Percentiles rank a stretch among this genome's conserved stretches.
These are phyloP conservation scores for Salix viminalis DNA, from an alignment of 345 rosid species.

Conservation along the genomic window DNA sequence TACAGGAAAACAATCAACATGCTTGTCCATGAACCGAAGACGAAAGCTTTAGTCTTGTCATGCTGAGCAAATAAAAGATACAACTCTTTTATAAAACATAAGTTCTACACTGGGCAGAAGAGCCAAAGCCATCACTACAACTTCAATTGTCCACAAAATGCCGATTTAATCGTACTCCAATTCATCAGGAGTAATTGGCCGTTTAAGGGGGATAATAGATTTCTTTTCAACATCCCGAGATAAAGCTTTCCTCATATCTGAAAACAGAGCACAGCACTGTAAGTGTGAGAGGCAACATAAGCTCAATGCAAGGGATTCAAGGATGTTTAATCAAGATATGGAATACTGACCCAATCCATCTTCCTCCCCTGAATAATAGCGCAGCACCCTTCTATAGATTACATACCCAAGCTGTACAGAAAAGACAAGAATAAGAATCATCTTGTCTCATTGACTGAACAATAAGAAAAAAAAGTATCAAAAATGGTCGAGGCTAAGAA, in stretches of 20 bases:
- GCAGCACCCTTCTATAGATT: conserved; percentile 78
- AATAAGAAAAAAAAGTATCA: background rate
- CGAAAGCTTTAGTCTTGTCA: background rate
- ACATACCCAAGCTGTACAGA: conserved; percentile 71
- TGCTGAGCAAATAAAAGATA: background rate
- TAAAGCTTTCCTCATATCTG: conserved; percentile 96
- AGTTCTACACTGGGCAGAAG: background rate
- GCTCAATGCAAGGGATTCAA: background rate
- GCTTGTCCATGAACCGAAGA: background rate
- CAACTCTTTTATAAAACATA: background rate
- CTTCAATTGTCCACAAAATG: background rate
- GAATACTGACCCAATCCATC: conserved; percentile 72
- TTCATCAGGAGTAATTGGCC: conserved; percentile 83
- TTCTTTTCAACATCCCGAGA: conserved; percentile 84
- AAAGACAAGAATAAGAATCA: conserved; percentile 6
- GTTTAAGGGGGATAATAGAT: conserved; percentile 79
- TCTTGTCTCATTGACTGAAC: background rate
- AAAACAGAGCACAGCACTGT: conserved; percentile 11
- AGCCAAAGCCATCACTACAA: background rate
- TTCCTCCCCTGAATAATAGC: conserved; percentile 94
- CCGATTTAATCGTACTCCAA: conserved; percentile 70
- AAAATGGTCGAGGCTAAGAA: background rate
- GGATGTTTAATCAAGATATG: background rate
- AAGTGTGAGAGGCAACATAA: background rate
- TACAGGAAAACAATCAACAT: background rate